A percentile compares a stretch with the other conserved stretches of the same genome.
Evolutionary conservation across 2,329 filamentous ascomycete genomes (phyloP).

Genomic region (Bipolaris victoriae): DNA sequence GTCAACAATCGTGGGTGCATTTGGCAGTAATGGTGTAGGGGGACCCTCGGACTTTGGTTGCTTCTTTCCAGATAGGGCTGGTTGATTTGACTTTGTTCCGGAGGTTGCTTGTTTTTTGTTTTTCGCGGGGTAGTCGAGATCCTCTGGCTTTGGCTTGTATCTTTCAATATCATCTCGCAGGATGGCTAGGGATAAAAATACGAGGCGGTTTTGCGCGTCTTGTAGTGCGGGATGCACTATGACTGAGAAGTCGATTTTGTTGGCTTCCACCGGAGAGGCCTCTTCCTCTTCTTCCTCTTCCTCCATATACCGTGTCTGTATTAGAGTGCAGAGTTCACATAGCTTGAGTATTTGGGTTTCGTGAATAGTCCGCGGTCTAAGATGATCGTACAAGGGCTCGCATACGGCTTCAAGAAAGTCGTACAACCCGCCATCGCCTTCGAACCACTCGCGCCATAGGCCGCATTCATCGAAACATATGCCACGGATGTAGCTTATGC

Average conservation of each 20-base stretch:
- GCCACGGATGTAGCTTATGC: constrained; percentile 69
- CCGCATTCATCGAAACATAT: constrained; percentile 72
- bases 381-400: constrained; percentile 70
- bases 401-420: constrained; percentile 71
- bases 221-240: constrained; percentile 70
- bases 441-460: constrained; percentile 71
- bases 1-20: constrained; percentile 57
- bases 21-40: constrained; percentile 51
- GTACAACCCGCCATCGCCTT: constrained; percentile 66
- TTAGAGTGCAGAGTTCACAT: constrained; percentile 69
- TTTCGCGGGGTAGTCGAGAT: constrained; percentile 67
- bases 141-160: constrained; percentile 68
- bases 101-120: constrained; percentile 54
- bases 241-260: constrained; percentile 66
- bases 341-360: constrained; percentile 70
- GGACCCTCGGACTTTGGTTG: constrained; percentile 48
- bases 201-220: constrained; percentile 70
- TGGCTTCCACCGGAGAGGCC: constrained; percentile 56
- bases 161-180: constrained; percentile 71
- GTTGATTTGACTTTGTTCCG: constrained; percentile 49
- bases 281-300: constrained; percentile 56
- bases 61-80: constrained; percentile 62
- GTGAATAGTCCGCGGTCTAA: constrained; percentile 69
- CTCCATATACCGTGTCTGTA: constrained; percentile 70
- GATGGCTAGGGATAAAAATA: constrained; percentile 68